Percentiles rank a stretch among this genome's conserved stretches.
phyloP scores from a whole-genome alignment of 345 rosid genomes.

The Corymbia maculata region DNA sequence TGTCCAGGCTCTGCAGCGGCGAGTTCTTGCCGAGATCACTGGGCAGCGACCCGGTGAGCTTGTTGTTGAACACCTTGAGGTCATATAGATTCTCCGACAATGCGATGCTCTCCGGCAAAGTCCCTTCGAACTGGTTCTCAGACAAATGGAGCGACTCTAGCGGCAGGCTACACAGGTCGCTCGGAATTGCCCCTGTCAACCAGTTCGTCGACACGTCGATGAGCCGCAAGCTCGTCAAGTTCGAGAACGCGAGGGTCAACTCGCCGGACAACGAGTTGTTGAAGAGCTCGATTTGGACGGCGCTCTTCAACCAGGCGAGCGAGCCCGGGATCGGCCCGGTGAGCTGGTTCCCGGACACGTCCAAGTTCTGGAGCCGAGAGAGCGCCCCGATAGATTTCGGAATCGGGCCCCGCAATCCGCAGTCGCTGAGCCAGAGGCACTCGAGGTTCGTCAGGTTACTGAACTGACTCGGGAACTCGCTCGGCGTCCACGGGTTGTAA shows the following conservation, averaged over 20 bases:
- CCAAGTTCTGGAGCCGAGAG: constrained; percentile 32
- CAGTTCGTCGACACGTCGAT: constrained; percentile 65
- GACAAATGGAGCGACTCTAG: constrained; percentile 57
- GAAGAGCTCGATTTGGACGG: constrained; percentile 64
- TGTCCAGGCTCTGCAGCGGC: constrained; percentile 33
- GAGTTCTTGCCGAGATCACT: constrained; percentile 56
- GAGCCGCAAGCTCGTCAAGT: constrained; percentile 32
- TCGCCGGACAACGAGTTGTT: constrained; percentile 62
- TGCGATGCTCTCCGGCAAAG: constrained; percentile 54
- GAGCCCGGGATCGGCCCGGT: constrained; percentile 62
- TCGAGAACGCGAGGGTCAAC: constrained; percentile 39
- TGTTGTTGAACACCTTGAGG: constrained; percentile 67
- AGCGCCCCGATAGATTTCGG: constrained; percentile 32
- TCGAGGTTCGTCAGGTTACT: constrained; percentile 47
- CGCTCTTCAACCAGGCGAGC: constrained; percentile 28
- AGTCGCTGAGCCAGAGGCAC: constrained; percentile 46
- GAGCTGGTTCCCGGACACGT: constrained; percentile 41
- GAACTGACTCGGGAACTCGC: constrained; percentile 37
- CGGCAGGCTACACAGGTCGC: constrained; percentile 40
- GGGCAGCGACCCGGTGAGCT: constrained; percentile 55
- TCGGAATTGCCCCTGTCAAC: constrained; percentile 54
- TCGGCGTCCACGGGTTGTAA: constrained; percentile 49
- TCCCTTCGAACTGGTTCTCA: constrained; percentile 62
- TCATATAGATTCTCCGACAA: constrained; percentile 43
- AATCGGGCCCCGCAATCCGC: constrained; percentile 45